Conservation (phyloP, 768 basidiomycete species). For the Collybia sordida region DNA sequence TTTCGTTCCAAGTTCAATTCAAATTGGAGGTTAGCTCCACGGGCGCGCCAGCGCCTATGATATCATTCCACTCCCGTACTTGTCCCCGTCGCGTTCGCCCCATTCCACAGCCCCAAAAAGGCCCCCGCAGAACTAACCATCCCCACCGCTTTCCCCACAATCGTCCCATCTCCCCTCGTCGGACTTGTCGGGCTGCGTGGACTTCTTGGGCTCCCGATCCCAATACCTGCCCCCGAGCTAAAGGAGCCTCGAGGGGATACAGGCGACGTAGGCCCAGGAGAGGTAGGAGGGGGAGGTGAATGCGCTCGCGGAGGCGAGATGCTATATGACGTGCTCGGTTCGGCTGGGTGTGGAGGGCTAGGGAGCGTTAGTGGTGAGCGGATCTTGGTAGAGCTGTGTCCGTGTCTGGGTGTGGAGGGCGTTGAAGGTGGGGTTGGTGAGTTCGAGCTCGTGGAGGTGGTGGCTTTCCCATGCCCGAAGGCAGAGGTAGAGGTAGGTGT, state of each 20-base stretch:
- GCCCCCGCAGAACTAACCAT: slow-evolving; percentile 82
- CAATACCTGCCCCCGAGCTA: slow-evolving; percentile 14
- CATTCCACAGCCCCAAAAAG: slow-evolving; percentile 58
- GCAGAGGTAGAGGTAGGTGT: too few relatives aligned
- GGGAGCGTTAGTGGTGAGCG: slow-evolving; percentile 31
- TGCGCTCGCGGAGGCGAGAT: slow-evolving; percentile 19
- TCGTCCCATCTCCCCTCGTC: slow-evolving; percentile 25
- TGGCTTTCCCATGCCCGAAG: too few relatives aligned
- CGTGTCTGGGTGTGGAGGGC: slow-evolving; percentile 15
- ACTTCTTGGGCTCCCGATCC: too few relatives aligned
- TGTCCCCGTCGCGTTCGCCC: too few relatives aligned
- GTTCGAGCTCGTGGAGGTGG: too few relatives aligned
- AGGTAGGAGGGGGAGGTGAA: slow-evolving; percentile 14
- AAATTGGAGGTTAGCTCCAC: too few relatives aligned
- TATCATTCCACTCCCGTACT: too few relatives aligned
- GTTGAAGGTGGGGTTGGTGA: background rate
- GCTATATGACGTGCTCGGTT: slow-evolving; percentile 36
- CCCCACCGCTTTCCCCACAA: slow-evolving; percentile 61
- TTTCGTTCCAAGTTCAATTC: too few relatives aligned
- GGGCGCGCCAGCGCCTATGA: too few relatives aligned
- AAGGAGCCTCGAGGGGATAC: slow-evolving; percentile 13
- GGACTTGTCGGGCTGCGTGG: slow-evolving; percentile 13
- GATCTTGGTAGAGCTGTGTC: slow-evolving; percentile 20
- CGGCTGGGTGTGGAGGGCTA: slow-evolving; percentile 23
- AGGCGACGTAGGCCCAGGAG: slow-evolving; percentile 2